phyloP scores from a whole-genome alignment of 2,329 filamentous ascomycete species.

The Talaromyces sp. region DNA sequence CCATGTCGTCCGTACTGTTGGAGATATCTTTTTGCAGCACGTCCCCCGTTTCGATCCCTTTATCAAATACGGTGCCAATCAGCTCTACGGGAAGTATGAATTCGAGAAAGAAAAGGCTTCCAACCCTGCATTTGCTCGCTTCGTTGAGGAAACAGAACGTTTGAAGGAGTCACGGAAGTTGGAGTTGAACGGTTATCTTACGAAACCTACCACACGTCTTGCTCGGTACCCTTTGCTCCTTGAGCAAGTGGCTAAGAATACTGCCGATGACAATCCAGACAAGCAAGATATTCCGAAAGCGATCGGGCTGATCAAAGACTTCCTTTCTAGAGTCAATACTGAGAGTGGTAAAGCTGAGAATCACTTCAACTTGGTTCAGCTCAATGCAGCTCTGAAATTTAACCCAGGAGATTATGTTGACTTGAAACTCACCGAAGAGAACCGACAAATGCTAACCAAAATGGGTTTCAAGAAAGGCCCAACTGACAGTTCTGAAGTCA shows the following conservation, averaged over 20 bases:
- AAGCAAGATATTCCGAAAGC: slow-evolving; percentile 90
- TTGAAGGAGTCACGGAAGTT: slow-evolving; percentile 95
- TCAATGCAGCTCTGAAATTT: slow-evolving; percentile 91
- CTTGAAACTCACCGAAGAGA: slow-evolving; percentile 88
- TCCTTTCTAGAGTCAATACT: slow-evolving; percentile 82
- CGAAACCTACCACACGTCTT: slow-evolving; percentile 92
- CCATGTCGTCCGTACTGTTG: slow-evolving; percentile 82
- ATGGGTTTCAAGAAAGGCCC: slow-evolving; percentile 89
- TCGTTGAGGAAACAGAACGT: slow-evolving; percentile 94
- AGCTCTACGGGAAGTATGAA: slow-evolving; percentile 94
- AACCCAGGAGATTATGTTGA: slow-evolving; percentile 86
- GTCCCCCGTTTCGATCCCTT: slow-evolving; percentile 93
- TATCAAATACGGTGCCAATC: slow-evolving; percentile 92
- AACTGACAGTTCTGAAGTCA: slow-evolving; percentile 83
- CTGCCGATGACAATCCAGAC: slow-evolving; percentile 82
- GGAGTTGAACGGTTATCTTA: slow-evolving; percentile 94
- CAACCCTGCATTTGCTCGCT: slow-evolving; percentile 80
- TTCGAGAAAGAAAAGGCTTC: slow-evolving; percentile 92
- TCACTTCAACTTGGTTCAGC: slow-evolving; percentile 86
- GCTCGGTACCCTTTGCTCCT: slow-evolving; percentile 89
- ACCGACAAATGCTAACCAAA: slow-evolving; percentile 90
- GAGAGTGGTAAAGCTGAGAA: slow-evolving; percentile 98
- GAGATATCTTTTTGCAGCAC: slow-evolving; percentile 90
- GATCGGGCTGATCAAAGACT: slow-evolving; percentile 78
- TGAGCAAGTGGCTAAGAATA: slow-evolving; percentile 89